Base-by-base conservation (phyloP, 768 basidiomycete genomes). In the Agaricus sinodeliciosus region DNA sequence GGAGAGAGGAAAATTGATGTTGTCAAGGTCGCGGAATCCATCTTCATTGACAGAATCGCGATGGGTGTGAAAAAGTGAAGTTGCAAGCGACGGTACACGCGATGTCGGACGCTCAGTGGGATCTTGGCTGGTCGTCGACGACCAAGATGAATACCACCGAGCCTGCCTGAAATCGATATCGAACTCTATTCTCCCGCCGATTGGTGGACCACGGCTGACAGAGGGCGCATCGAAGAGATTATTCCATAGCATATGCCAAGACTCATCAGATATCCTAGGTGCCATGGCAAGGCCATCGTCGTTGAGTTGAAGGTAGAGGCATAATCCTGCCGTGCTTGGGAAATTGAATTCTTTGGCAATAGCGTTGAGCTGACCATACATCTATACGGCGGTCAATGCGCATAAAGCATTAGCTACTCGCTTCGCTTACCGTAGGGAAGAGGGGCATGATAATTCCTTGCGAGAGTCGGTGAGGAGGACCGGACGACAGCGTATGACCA, bases 271-370 rank as follows among this genome's bases (percentile, higher is more conserved):
- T 48, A 92, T 79, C 16, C 89, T 80, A 22, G 89, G 87, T 12
- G 80, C 79, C 64, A 78, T 72, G 3, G 72, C 69, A 27, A 75
- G 55, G 16, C 82, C 82, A 41, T 70, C 72, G 47, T 87, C 82
- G 16, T 71, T 72, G 54, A 81, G 74, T 51, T 83, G 84, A 49
- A 87, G 73, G 62, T 90, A 92, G n/a, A 91, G 75, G 63, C 84
- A 87, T n/a, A 92, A 62, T 19, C 90, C 90, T 8, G 77, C 63
- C 18, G 77, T 84, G 62, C 84, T 87, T 0, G 90, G 90, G 58
- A 91, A 87, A 61, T 80, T 85, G 68, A 84, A 91, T 64, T 92
- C 89, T 46, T 81, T 79, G 3, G 88, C 87, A 55, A 93, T 90
- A 9, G 87, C 85, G 26, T 77, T 76, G 31, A 91, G 69, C 66